Conservation (phyloP, 805 yeast species). For the Blastobotrys attinorum region DNA sequence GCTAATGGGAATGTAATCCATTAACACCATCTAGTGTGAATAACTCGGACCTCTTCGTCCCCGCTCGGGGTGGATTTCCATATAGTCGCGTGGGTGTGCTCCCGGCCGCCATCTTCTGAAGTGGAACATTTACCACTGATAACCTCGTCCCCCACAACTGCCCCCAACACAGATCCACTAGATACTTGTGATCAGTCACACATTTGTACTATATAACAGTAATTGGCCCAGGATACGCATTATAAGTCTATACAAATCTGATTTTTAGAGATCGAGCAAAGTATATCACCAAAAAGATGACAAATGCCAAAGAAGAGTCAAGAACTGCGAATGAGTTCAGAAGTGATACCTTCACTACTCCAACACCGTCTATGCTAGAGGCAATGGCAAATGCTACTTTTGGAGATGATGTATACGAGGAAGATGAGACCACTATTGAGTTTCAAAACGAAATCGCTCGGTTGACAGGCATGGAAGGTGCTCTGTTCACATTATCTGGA, state of each 20-base stretch:
- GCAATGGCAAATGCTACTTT: slow-evolving; percentile 48
- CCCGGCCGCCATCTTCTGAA: no score
- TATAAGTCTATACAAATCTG: no score
- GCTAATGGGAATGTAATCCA: no score
- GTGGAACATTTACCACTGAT: no score
- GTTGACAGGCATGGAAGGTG: slow-evolving; percentile 74
- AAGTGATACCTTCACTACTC: slow-evolving; percentile 83
- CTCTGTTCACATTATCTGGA: slow-evolving; percentile 76
- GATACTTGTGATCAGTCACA: no score
- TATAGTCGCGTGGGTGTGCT: no score
- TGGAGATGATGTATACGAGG: slow-evolving; percentile 83
- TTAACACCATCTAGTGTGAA: no score
- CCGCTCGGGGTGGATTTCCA: no score
- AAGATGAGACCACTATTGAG: slow-evolving; percentile 59
- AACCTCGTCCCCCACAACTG: no score
- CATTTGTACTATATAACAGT: neutral
- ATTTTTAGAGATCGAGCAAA: no score
- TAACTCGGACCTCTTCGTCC: no score
- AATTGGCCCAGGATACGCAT: neutral
- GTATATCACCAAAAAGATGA: neutral
- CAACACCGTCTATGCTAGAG: slow-evolving; percentile 62
- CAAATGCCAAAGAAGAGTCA: neutral
- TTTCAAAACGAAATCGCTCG: slow-evolving; percentile 57
- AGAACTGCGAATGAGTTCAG: slow-evolving; percentile 18
- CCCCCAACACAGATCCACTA: no score